Conservation (phyloP, 2,329 filamentous ascomycete species). For the Claviceps arundinis region DNA sequence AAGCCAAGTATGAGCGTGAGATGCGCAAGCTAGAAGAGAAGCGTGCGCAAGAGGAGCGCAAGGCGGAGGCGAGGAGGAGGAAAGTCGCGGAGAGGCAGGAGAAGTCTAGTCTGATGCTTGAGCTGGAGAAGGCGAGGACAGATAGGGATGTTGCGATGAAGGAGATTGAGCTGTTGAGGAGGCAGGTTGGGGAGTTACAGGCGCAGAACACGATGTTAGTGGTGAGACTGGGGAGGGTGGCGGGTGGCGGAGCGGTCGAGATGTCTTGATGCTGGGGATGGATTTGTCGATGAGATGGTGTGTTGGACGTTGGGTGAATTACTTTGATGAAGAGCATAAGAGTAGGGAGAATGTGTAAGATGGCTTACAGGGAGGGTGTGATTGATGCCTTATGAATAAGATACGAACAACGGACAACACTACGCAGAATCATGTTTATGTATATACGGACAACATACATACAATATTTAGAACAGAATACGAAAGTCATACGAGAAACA, state of each 20-base stretch:
- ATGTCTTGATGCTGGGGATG: too few relatives aligned
- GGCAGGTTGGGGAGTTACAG: slow-evolving; percentile 44
- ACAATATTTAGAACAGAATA: too few relatives aligned
- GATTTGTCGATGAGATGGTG: too few relatives aligned
- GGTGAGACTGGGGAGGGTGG: slow-evolving; percentile 34
- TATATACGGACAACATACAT: too few relatives aligned
- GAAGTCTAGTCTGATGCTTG: slow-evolving; percentile 31
- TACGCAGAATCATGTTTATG: too few relatives aligned
- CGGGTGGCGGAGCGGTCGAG: slow-evolving; percentile 5
- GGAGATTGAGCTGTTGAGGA: slow-evolving; percentile 40
- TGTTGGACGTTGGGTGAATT: too few relatives aligned
- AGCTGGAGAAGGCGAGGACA: slow-evolving; percentile 37
- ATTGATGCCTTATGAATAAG: too few relatives aligned
- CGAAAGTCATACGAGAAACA: too few relatives aligned
- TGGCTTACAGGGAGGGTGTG: too few relatives aligned
- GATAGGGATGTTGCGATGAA: slow-evolving; percentile 39
- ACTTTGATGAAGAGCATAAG: too few relatives aligned
- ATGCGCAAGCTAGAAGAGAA: slow-evolving; percentile 51
- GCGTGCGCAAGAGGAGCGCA: slow-evolving; percentile 47
- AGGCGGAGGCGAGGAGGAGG: slow-evolving; percentile 36
- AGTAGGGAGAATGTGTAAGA: too few relatives aligned
- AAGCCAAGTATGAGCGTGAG: slow-evolving; percentile 53
- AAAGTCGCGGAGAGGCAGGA: slow-evolving; percentile 43
- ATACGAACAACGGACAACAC: too few relatives aligned
- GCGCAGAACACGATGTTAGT: slow-evolving; percentile 46